Evolutionary conservation across 2,329 filamentous ascomycete species (phyloP).

Genomic region (Xylaria hypoxylon): DNA sequence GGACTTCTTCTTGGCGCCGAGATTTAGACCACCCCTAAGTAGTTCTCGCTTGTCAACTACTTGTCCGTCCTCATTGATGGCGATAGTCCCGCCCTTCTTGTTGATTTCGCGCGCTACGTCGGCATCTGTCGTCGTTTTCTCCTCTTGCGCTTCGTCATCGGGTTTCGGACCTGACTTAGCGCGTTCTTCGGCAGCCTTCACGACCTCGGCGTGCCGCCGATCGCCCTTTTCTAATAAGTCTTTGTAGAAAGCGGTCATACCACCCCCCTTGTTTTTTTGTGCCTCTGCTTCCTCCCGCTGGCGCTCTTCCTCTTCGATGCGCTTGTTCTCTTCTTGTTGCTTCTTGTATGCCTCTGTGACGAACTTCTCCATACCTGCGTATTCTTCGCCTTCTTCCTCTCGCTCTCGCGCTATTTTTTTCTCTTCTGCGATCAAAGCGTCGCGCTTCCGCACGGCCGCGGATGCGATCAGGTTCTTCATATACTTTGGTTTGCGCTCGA

Average conservation of each 20-base stretch:
- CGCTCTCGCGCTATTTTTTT: conserved; percentile 82
- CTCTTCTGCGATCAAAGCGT: conserved; percentile 81
- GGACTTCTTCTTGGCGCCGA: conserved; percentile 71
- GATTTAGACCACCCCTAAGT: conserved; percentile 79
- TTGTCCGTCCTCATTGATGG: conserved; percentile 84
- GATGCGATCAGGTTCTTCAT: conserved; percentile 80
- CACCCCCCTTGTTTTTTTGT: conserved; percentile 72
- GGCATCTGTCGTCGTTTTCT: conserved; percentile 66
- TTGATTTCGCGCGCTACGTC: conserved; percentile 77
- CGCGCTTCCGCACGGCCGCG: conserved; percentile 80
- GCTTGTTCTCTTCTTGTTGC: conserved; percentile 80
- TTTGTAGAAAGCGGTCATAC: conserved; percentile 84
- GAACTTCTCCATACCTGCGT: conserved; percentile 85
- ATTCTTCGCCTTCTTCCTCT: conserved; percentile 84
- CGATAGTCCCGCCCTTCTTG: conserved; percentile 69
- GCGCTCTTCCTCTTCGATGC: conserved; percentile 78
- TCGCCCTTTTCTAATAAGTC: conserved; percentile 78
- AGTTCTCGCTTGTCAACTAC: conserved; percentile 87
- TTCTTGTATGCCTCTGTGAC: conserved; percentile 85
- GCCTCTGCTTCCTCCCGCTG: conserved; percentile 72
- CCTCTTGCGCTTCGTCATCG: conserved; percentile 51
- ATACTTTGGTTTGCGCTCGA: conserved; percentile 78
- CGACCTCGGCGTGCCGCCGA: conserved; percentile 73
- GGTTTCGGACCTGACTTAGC: conserved; percentile 56
- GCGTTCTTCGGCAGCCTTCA: conserved; percentile 73